Base-by-base conservation (phyloP, 306 rosid genomes). In the Prunus mira region DNA sequence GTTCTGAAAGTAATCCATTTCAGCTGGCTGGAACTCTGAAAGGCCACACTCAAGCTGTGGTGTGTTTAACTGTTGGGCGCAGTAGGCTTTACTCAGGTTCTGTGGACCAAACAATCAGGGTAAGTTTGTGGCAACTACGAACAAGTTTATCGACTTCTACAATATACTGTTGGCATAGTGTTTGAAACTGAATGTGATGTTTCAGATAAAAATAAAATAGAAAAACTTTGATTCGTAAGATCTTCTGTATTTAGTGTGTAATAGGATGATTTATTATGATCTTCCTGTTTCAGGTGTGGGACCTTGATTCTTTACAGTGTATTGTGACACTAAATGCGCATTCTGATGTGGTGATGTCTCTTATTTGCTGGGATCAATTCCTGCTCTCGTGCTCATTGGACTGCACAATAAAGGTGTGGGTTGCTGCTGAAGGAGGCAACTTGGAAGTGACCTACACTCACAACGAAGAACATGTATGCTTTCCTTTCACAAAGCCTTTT, bases 71-170 rank as follows among this genome's bases (percentile, higher is more conserved):
- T 65, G 64, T 78, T 67, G 84, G 84, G 46, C 13, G 55, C 32
- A 66, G 72, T 0, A 77, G n/a, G 82, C 7, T 86, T 34, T 86
- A 56, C 77, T 85, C 81, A 0, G 88, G 88, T 47, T 85, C 88
- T 22, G 73, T 20, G 74, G 85, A 84, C 78, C 79, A 75, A 6
- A 79, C 72, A 75, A 82, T 88, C 52, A 82, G 77, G 90, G 92
- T 82, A 38, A 38, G 43, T 6, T 38, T 38, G 43, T 38, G 43
- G 43, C 43, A 38, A 1, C 43, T 38, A 38, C 43, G 0, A 38
- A 38, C 43, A 1, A 38, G 43, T 38, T 38, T 38, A 7, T 38
- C 9, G 9, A 38, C 43, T 38, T 38, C 9, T 1, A 38, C 43
- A 38, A 9, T 38, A 7, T 38, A 38, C 9, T 38, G 43, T 38